Percentiles rank a stretch among this genome's conserved stretches.
Conservation (phyloP, 345 rosid genomes). For the Acer campestre region DNA sequence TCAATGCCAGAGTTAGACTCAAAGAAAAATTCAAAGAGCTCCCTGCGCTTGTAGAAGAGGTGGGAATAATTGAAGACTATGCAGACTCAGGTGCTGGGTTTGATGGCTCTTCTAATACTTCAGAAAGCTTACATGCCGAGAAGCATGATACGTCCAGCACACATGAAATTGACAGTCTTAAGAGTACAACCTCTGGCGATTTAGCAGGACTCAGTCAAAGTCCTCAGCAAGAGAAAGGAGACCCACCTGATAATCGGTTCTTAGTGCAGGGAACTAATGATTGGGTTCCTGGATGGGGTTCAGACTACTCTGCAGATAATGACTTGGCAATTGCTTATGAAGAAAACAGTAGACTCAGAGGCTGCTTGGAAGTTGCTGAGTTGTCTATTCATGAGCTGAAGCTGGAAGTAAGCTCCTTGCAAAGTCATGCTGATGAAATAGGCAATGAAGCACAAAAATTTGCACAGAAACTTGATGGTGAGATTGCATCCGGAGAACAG, state of each 20-base stretch:
- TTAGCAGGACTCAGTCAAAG: conserved; percentile 63
- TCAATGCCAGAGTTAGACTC: conserved; percentile 56
- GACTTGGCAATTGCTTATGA: conserved; percentile 65
- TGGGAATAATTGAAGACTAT: conserved; percentile 50
- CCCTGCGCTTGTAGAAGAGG: conserved; percentile 48
- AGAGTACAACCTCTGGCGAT: conserved; percentile 76
- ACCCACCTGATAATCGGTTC: conserved; percentile 49
- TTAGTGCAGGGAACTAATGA: conserved; percentile 47
- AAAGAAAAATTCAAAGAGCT: conserved; percentile 58
- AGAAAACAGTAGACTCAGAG: conserved; percentile 79
- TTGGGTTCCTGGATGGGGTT: conserved; percentile 77
- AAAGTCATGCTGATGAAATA: conserved; percentile 70
- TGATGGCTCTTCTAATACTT: conserved; percentile 91
- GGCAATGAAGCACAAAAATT: conserved; percentile 67
- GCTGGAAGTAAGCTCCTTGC: conserved; percentile 68
- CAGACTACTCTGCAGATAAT: conserved; percentile 63
- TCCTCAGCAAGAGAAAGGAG: conserved; percentile 55
- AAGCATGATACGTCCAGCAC: conserved; percentile 77
- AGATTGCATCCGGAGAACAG: conserved; percentile 81
- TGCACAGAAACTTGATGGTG: conserved; percentile 68
- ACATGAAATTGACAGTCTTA: conserved; percentile 76
- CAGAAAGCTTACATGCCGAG: conserved; percentile 79
- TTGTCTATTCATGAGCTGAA: conserved; percentile 76
- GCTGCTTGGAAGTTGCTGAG: conserved; percentile 78
- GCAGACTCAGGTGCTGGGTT: conserved; percentile 67